Evolutionary conservation across 2,329 filamentous ascomycete species (phyloP).

Genomic region (Botryotinia convoluta): DNA sequence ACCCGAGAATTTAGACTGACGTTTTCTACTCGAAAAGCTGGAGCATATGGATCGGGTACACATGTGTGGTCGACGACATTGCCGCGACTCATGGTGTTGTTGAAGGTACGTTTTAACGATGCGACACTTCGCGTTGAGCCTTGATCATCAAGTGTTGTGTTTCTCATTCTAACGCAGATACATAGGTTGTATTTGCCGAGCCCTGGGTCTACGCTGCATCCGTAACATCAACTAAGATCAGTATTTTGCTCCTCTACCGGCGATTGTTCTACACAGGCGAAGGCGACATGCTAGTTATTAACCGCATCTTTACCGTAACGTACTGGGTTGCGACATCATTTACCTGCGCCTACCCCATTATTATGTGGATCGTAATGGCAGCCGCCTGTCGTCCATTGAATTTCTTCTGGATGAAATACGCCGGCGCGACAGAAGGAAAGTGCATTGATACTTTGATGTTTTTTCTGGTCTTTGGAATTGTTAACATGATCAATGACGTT

Average conservation of each 20-base stretch:
- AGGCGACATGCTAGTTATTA: background rate
- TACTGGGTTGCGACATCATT: slow-evolving; percentile 5
- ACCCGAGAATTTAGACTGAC: background rate
- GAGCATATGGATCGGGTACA: slow-evolving; percentile 4
- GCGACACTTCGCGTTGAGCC: background rate
- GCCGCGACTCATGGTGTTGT: slow-evolving; percentile 1
- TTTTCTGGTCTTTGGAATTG: slow-evolving; percentile 7
- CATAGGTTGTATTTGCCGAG: slow-evolving; percentile 11
- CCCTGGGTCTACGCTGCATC: slow-evolving; percentile 15
- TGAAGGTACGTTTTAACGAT: slow-evolving; percentile 8
- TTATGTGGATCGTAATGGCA: slow-evolving; percentile 15
- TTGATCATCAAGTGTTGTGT: background rate
- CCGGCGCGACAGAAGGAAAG: slow-evolving; percentile 1
- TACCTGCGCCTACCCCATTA: slow-evolving; percentile 8
- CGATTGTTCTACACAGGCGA: slow-evolving; percentile 10
- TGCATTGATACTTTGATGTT: background rate
- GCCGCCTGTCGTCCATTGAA: slow-evolving; percentile 1
- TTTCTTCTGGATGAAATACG: slow-evolving; percentile 7
- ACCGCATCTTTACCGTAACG: slow-evolving; percentile 10
- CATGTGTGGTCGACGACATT: slow-evolving; percentile 16
- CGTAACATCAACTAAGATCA: slow-evolving; percentile 16
- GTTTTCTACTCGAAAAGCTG: slow-evolving; percentile 9
- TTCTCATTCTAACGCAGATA: background rate
- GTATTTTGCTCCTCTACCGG: slow-evolving; percentile 10
- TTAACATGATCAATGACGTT: slow-evolving; percentile 15